Percentiles rank a stretch among this genome's conserved stretches.
phyloP scores from a whole-genome alignment of 257 asterid genomes.

The Solanum appendiculatum region DNA sequence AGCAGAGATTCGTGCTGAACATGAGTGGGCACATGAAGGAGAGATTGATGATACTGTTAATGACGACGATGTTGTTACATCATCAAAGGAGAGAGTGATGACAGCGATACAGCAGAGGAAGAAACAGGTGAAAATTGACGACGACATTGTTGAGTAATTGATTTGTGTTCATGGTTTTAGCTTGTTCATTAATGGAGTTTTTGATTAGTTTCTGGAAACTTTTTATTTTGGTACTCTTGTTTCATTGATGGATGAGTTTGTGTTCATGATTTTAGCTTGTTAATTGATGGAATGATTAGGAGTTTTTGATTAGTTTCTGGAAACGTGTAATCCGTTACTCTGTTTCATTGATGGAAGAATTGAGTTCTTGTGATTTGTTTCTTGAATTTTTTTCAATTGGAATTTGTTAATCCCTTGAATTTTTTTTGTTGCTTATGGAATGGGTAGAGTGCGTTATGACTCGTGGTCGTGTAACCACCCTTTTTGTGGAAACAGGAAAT shows the following conservation, averaged over 20 bases:
- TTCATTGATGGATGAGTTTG: background rate
- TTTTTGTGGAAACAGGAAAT: background rate
- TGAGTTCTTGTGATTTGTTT: background rate
- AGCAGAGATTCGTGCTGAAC: background rate
- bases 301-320: no score
- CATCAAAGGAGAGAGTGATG: background rate
- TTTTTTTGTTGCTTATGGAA: background rate
- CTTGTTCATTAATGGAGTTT: background rate
- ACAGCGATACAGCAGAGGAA: background rate
- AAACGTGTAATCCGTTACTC: no score
- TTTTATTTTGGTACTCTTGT: background rate
- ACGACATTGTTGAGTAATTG: background rate
- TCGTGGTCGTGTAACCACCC: background rate
- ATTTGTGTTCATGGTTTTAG: background rate
- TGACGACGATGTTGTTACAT: background rate
- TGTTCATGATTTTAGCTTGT: no score
- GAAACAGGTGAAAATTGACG: background rate
- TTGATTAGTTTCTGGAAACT: background rate
- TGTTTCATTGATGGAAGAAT: no score
- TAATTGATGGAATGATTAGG: no score
- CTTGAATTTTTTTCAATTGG: background rate
- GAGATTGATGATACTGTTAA: background rate
- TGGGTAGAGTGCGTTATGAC: background rate
- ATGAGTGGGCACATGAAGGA: slow-evolving; percentile 5
- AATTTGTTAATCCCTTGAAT: background rate